A percentile compares a stretch with the other conserved stretches of the same genome.
These are phyloP conservation scores for Phialophora macrospora DNA, from an alignment of 2,329 filamentous ascomycete species.

Conservation along the genomic window DNA sequence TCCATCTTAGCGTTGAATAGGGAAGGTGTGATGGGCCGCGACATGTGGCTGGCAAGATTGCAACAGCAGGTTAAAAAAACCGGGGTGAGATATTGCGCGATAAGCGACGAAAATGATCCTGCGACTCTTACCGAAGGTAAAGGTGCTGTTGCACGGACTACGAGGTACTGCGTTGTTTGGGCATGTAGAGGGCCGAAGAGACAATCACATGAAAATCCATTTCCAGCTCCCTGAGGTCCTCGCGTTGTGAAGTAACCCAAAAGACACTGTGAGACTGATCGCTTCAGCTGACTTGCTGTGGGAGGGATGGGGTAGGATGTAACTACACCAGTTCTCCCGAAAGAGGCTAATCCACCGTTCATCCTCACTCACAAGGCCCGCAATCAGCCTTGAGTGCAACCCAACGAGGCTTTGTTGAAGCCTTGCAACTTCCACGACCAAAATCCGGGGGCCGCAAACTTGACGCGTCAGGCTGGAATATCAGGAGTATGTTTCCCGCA, in stretches of 20 bases:
- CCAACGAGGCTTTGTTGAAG: slow-evolving; percentile 26
- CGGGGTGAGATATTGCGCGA: not conserved
- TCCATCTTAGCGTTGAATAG: not conserved
- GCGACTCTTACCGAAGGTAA: not conserved
- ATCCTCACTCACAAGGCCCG: not conserved
- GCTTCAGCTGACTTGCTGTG: not conserved
- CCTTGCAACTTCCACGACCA: slow-evolving; percentile 10
- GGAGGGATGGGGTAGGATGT: not conserved
- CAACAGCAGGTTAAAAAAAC: not conserved
- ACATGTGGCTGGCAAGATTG: slow-evolving; percentile 18
- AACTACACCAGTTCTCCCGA: not conserved
- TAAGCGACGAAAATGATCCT: slow-evolving; percentile 11
- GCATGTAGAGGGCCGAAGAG: not conserved
- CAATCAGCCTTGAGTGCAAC: slow-evolving; percentile 21
- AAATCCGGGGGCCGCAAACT: not conserved
- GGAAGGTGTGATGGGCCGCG: slow-evolving; percentile 16
- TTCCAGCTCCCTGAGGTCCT: not conserved
- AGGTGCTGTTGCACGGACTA: not conserved
- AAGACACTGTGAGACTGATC: not conserved
- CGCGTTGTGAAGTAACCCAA: not conserved
- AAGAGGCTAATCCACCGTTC: not conserved
- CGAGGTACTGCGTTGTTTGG: not conserved
- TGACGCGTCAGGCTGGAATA: slow-evolving; percentile 6
- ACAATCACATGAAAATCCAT: not conserved
- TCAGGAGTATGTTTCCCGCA: not conserved